Evolutionary conservation across 1,284 basidiomycete genomes (phyloP).

Genomic region (Trichosporon asahii): DNA sequence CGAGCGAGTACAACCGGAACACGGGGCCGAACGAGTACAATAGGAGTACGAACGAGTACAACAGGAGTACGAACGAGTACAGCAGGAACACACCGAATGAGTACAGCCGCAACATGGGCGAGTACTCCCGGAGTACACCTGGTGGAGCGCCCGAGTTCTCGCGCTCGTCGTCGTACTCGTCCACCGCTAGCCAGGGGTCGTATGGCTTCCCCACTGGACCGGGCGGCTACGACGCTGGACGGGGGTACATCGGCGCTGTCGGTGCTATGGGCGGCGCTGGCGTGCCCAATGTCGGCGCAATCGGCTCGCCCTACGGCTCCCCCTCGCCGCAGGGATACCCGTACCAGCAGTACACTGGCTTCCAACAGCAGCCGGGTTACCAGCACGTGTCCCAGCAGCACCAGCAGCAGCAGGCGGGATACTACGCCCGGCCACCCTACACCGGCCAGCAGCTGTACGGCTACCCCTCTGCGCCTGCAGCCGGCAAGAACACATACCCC

Average conservation of each 20-base stretch:
- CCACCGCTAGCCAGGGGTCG: slow-evolving; percentile 1
- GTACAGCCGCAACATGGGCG: not conserved
- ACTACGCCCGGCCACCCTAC: not conserved
- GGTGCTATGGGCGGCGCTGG: not conserved
- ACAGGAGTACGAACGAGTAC: not conserved
- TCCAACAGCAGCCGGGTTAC: not conserved
- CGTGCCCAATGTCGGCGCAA: not conserved
- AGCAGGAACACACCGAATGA: not conserved
- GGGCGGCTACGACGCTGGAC: not conserved
- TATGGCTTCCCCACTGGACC: not conserved
- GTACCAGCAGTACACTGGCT: not conserved
- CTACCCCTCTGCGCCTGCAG: not conserved
- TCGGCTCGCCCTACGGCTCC: not conserved
- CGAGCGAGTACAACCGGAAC: not conserved
- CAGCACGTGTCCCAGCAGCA: not conserved
- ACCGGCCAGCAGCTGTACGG: slow-evolving; percentile 3
- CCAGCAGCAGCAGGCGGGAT: not conserved
- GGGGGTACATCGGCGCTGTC: not conserved
- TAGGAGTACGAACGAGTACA: not conserved
- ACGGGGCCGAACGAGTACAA: not conserved
- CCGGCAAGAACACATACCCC: not conserved
- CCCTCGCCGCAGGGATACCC: not conserved
- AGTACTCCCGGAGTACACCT: not conserved
- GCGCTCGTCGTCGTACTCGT: slow-evolving; percentile 8
- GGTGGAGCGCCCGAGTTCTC: not conserved